These are phyloP conservation scores for Amanita inopinata DNA, from an alignment of 768 basidiomycete genomes.

Conservation along the genomic window DNA sequence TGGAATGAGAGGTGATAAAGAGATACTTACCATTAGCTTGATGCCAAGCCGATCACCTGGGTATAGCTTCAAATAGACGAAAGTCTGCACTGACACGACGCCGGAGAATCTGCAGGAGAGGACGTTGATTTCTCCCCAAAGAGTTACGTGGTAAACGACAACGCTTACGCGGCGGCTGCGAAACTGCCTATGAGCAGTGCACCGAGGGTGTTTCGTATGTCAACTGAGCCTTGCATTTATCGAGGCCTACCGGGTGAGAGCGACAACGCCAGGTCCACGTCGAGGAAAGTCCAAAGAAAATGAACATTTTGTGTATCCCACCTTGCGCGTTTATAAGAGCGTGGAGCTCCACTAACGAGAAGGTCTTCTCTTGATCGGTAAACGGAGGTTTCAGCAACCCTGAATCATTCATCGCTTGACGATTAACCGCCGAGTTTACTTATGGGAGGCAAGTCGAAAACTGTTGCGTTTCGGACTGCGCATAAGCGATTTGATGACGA, in stretches of 20 bases:
- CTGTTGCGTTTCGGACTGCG: too few species aligned
- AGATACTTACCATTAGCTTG: slow-evolving; percentile 24
- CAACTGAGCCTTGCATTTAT: slow-evolving; percentile 3
- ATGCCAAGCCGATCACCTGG: slow-evolving; percentile 19
- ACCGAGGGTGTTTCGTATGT: slow-evolving; percentile 26
- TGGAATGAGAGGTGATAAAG: background rate
- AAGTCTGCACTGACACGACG: slow-evolving; percentile 27
- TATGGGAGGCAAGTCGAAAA: too few species aligned
- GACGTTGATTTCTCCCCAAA: background rate
- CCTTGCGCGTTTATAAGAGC: too few species aligned
- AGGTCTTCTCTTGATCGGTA: too few species aligned
- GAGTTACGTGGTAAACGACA: background rate
- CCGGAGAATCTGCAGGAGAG: slow-evolving; percentile 27
- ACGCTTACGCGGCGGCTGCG: slow-evolving; percentile 28
- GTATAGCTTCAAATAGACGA: slow-evolving; percentile 31
- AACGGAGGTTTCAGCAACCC: too few species aligned
- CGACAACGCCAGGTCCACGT: background rate
- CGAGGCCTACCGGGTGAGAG: background rate
- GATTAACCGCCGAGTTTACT: too few species aligned
- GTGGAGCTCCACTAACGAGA: too few species aligned
- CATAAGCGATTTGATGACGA: too few species aligned
- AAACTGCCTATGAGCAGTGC: slow-evolving; percentile 32
- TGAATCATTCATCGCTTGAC: too few species aligned
- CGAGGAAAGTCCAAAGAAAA: background rate
- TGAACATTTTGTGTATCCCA: too few species aligned